Conservation (phyloP, 2,329 filamentous ascomycete species). For the Colletotrichum lindemuthianum region DNA sequence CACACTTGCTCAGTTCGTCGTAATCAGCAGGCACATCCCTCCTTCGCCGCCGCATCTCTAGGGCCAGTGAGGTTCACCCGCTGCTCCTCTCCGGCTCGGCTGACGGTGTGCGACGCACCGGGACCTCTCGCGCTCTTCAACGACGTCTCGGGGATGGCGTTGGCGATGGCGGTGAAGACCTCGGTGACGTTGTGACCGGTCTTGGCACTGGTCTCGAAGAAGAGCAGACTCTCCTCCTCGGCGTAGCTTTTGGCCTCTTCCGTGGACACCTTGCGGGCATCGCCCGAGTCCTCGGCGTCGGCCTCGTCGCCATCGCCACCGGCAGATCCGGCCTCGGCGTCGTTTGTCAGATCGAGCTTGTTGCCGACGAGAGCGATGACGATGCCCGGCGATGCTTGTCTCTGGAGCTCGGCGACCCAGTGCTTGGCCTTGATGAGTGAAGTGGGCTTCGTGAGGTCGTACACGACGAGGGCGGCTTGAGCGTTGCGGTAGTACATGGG, state of each 20-base stretch:
- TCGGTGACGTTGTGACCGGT: conserved; percentile 93
- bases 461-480: conserved; percentile 96
- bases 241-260: conserved; percentile 93
- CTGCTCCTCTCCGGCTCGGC: conserved; percentile 68
- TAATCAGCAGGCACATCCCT: conserved; percentile 85
- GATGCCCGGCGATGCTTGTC: conserved; percentile 94
- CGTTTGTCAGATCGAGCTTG: conserved; percentile 88
- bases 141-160: conserved; percentile 96
- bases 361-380: conserved; percentile 98
- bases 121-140: conserved; percentile 87
- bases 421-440: conserved; percentile 97
- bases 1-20: conserved; percentile 20
- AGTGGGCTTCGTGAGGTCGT: conserved; percentile 96
- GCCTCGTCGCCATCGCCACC: conserved; percentile 58
- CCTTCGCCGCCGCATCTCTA: conserved; percentile 80
- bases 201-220: conserved; percentile 99
- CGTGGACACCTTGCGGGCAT: conserved; percentile 89
- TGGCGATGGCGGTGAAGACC: conserved; percentile 97
- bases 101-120: conserved; percentile 67
- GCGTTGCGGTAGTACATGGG: conserved; percentile 99
- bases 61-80: conserved; percentile 85
- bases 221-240: conserved; percentile 91
- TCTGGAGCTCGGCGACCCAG: conserved; percentile 97
- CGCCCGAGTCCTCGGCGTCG: conserved; percentile 71
- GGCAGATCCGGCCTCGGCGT: conserved; percentile 61